phyloP scores from a whole-genome alignment of 768 basidiomycete species.

The Lepiota brunneoincarnata region DNA sequence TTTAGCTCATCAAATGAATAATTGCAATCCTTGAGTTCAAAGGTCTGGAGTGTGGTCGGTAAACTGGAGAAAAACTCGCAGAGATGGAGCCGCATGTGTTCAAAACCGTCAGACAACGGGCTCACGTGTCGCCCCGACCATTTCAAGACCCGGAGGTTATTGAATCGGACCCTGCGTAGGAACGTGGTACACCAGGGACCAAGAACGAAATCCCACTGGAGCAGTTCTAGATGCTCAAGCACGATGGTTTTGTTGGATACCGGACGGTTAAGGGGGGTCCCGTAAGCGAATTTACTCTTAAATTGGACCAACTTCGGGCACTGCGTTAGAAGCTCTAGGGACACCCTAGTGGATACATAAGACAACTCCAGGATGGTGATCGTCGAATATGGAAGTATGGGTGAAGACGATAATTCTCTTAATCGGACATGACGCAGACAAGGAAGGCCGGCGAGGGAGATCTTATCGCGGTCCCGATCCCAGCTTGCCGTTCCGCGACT shows the following conservation, averaged over 20 bases:
- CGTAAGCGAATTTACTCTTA: background rate
- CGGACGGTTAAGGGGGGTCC: background rate
- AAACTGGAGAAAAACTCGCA: background rate
- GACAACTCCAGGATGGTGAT: background rate
- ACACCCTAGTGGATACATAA: background rate
- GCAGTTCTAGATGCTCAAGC: background rate
- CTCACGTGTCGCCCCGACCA: background rate
- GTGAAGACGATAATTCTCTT: background rate
- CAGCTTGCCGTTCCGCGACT: too few species aligned
- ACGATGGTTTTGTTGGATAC: background rate
- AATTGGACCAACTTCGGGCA: background rate
- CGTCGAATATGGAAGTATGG: background rate
- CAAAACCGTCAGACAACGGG: too few species aligned
- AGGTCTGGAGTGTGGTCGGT: background rate
- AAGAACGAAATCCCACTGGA: background rate
- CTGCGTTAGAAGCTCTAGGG: background rate
- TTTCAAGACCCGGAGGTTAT: background rate
- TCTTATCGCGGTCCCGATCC: background rate
- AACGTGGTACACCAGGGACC: background rate
- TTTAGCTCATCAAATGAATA: background rate
- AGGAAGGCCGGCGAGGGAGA: background rate
- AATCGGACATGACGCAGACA: background rate
- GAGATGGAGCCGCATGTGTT: background rate
- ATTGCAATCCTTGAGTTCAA: background rate
- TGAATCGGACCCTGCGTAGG: background rate